These are phyloP conservation scores for Chaetomium globosum DNA, from an alignment of 2,329 filamentous ascomycete genomes.

Conservation along the genomic window DNA sequence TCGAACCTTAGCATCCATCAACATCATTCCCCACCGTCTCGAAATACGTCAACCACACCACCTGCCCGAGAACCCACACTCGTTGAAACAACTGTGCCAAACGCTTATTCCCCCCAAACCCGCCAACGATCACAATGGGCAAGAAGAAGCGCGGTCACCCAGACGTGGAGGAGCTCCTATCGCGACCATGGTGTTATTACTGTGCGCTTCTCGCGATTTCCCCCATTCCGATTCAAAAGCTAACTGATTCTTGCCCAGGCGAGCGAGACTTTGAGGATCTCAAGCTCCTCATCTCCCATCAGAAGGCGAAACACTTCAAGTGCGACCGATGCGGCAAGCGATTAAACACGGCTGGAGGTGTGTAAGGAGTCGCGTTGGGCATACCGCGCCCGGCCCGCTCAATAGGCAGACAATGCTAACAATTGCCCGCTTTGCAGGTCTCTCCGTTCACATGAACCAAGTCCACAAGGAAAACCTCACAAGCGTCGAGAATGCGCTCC, in stretches of 20 bases:
- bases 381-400: background rate
- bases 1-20: background rate
- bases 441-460: conserved; percentile 96
- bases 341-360: conserved; percentile 92
- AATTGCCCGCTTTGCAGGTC: conserved; percentile 51
- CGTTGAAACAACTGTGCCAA: too few species aligned
- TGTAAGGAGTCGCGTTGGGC: conserved; percentile 37
- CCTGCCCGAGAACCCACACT: background rate
- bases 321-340: conserved; percentile 87
- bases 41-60: background rate
- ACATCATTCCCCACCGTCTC: background rate
- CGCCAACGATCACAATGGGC: conserved; percentile 54
- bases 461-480: conserved; percentile 93
- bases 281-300: conserved; percentile 94
- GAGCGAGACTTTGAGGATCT: conserved; percentile 97
- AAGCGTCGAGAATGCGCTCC: conserved; percentile 87
- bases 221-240: background rate
- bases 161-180: conserved; percentile 83
- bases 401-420: conserved; percentile 20
- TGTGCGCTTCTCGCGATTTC: conserved; percentile 54
- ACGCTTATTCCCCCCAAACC: background rate
- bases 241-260: conserved; percentile 47
- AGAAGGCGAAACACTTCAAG: conserved; percentile 99
- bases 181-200: conserved; percentile 96
- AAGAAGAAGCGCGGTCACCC: conserved; percentile 90